Conservation (phyloP, 306 rosid species). For the Phaseolus lunatus region DNA sequence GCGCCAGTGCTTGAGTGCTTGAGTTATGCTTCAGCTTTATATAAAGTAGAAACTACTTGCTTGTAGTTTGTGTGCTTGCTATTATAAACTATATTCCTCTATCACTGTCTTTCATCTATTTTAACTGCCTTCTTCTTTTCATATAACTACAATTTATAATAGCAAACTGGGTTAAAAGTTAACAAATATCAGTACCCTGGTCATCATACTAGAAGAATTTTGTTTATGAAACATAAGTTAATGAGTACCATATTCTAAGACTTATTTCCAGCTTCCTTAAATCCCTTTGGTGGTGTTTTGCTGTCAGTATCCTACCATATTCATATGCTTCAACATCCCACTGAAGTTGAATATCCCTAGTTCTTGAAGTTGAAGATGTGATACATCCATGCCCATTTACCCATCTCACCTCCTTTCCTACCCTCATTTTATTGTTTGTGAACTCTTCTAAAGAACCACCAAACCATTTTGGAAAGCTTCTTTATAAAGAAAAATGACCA, state of each 20-base stretch:
- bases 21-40: no score
- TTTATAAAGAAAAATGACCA: neutral
- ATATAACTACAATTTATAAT: neutral
- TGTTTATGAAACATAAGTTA: neutral
- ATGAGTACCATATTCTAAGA: neutral
- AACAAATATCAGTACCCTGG: neutral
- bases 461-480: constrained; percentile 8
- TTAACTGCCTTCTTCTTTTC: neutral
- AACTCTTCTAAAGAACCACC: constrained; percentile 1
- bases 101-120: no score
- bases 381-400: neutral
- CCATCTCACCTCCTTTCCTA: neutral
- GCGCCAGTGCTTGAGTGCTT: neutral
- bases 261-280: neutral
- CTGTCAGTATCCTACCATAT: neutral
- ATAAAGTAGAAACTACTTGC: no score
- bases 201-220: neutral
- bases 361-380: neutral
- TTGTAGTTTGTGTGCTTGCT: no score
- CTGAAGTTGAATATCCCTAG: no score
- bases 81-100: no score
- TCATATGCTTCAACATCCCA: no score
- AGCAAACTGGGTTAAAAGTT: constrained; percentile 20
- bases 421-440: neutral
- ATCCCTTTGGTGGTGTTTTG: neutral